Conservation (phyloP, 2,329 filamentous ascomycete genomes). For the Microcyclospora pomicola region DNA sequence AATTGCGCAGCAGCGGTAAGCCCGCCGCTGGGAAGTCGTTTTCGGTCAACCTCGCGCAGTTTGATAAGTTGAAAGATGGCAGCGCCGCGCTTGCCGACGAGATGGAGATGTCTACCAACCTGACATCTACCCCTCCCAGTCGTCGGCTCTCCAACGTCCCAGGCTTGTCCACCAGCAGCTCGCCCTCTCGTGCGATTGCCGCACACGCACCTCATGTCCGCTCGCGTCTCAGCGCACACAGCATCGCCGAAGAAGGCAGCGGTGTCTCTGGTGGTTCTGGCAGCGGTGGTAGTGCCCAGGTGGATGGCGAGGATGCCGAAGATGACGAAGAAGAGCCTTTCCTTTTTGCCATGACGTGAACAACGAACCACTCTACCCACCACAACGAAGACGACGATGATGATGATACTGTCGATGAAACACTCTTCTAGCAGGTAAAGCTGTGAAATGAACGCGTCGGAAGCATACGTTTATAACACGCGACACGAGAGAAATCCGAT, state of each 20-base stretch:
- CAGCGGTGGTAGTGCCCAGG: slow-evolving; percentile 10
- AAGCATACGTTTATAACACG: no score
- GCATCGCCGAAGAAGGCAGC: slow-evolving; percentile 48
- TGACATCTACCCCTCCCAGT: slow-evolving; percentile 63
- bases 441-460: no score
- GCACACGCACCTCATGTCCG: slow-evolving; percentile 89
- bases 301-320: slow-evolving; percentile 10
- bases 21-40: slow-evolving; percentile 32
- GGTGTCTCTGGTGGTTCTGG: slow-evolving; percentile 14
- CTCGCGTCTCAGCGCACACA: slow-evolving; percentile 83
- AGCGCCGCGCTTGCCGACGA: slow-evolving; percentile 83
- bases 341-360: slow-evolving; percentile 10
- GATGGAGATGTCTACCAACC: slow-evolving; percentile 70
- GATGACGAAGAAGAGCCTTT: slow-evolving; percentile 18
- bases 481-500: no score
- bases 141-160: slow-evolving; percentile 57
- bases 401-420: slow-evolving; percentile 2
- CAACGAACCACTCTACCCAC: no score
- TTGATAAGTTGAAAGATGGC: slow-evolving; percentile 77
- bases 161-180: slow-evolving; percentile 67
- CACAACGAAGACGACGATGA: no score
- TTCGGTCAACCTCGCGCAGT: slow-evolving; percentile 41
- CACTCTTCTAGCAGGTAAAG: no score
- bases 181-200: slow-evolving; percentile 65
- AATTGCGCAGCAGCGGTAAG: slow-evolving; percentile 37